Evolutionary conservation across 2,329 filamentous ascomycete genomes (phyloP).

Genomic region (Beauveria asiatica): DNA sequence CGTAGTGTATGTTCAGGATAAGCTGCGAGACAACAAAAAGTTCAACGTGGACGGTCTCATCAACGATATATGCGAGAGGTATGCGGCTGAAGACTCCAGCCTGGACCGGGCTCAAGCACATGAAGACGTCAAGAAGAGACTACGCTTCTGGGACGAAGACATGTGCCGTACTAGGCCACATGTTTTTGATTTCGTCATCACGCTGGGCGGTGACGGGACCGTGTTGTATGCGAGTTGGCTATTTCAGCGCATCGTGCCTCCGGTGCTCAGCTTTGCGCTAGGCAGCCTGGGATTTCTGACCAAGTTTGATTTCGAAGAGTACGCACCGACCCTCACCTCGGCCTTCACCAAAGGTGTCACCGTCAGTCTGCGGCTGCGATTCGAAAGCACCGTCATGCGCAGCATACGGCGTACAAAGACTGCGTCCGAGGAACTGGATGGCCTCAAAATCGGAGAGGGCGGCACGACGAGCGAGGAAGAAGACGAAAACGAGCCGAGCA

Average conservation of each 20-base stretch:
- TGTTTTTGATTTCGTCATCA: slow-evolving; percentile 88
- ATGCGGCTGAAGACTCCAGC: slow-evolving; percentile 25
- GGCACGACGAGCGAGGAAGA: slow-evolving; percentile 20
- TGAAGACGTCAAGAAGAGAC: slow-evolving; percentile 36
- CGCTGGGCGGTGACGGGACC: slow-evolving; percentile 90
- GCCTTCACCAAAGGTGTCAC: slow-evolving; percentile 79
- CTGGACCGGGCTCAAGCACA: slow-evolving; percentile 27
- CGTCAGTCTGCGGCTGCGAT: slow-evolving; percentile 77
- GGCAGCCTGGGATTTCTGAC: slow-evolving; percentile 92
- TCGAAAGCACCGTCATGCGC: slow-evolving; percentile 91
- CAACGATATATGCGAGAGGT: slow-evolving; percentile 44
- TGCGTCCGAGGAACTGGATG: slow-evolving; percentile 14
- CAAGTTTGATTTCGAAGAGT: slow-evolving; percentile 85
- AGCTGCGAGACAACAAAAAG: slow-evolving; percentile 57
- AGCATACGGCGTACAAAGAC: slow-evolving; percentile 43
- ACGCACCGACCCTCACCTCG: slow-evolving; percentile 57
- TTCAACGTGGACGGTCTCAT: slow-evolving; percentile 69
- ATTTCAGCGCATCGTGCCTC: slow-evolving; percentile 90
- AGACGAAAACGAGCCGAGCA: slow-evolving; percentile 30
- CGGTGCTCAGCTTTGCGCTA: slow-evolving; percentile 82
- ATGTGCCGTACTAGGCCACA: slow-evolving; percentile 73
- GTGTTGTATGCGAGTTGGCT: slow-evolving; percentile 95
- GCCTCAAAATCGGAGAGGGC: not conserved
- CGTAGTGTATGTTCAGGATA: slow-evolving; percentile 76
- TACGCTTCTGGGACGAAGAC: slow-evolving; percentile 76